phyloP scores from a whole-genome alignment of 2,329 filamentous ascomycete species.

The Tolypocladium paradoxum region DNA sequence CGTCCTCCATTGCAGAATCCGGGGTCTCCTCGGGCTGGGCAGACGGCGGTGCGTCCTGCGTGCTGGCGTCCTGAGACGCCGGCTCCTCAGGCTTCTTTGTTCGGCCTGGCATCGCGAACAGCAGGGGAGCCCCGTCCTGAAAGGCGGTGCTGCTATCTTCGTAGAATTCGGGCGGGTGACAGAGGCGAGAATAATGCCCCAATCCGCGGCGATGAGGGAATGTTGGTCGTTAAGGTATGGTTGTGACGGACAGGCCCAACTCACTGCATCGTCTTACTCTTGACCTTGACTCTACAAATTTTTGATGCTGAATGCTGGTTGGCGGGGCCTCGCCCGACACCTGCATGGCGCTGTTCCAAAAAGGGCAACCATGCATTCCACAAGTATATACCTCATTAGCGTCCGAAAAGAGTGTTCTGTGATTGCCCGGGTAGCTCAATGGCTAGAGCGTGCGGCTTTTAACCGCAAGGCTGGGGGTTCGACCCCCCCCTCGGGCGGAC shows the following conservation, averaged over 20 bases:
- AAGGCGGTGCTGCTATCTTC: neutral
- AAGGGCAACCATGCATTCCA: neutral
- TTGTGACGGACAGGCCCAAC: neutral
- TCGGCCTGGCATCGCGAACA: slow-evolving; percentile 26
- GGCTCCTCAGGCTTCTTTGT: slow-evolving; percentile 23
- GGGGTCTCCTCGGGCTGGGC: slow-evolving; percentile 22
- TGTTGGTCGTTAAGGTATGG: no score
- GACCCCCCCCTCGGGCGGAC: slow-evolving; percentile 19
- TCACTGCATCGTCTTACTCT: neutral
- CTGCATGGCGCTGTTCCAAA: neutral
- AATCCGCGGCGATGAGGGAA: neutral
- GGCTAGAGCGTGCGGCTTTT: slow-evolving; percentile 23
- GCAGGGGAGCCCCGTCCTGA: neutral
- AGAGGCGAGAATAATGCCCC: neutral
- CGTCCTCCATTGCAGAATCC: slow-evolving; percentile 22
- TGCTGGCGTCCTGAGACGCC: slow-evolving; percentile 24
- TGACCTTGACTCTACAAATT: slow-evolving; percentile 3
- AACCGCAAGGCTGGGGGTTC: slow-evolving; percentile 23
- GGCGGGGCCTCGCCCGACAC: neutral
- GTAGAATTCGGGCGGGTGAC: neutral
- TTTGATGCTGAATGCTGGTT: slow-evolving; percentile 2
- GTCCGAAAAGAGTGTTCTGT: neutral
- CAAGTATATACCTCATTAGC: neutral
- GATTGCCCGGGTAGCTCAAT: slow-evolving; percentile 20
- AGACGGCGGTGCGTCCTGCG: slow-evolving; percentile 34